Conservation (phyloP, 2,329 filamentous ascomycete genomes). For the Fusarium keratoplasticum region DNA sequence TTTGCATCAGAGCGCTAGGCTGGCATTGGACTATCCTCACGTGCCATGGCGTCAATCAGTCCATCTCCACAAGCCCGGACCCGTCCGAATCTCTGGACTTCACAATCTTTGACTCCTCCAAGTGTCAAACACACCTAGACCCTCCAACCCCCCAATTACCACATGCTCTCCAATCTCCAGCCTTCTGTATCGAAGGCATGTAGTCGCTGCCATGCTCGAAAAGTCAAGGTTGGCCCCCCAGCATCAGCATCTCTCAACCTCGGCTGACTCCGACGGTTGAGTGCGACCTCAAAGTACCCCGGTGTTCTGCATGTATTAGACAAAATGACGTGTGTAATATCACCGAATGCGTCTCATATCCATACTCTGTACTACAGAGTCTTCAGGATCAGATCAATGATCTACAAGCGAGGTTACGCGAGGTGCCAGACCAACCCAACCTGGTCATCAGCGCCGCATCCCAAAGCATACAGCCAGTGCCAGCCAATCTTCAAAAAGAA, state of each 20-base stretch:
- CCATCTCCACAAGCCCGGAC: background rate
- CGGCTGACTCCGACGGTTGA: slow-evolving; percentile 2
- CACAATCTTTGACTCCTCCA: background rate
- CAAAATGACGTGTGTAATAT: slow-evolving; percentile 27
- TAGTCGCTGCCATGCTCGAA: background rate
- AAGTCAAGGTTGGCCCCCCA: background rate
- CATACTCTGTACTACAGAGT: background rate
- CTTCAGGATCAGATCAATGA: background rate
- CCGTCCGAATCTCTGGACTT: background rate
- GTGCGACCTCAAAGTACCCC: slow-evolving; percentile 25
- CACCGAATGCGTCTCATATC: slow-evolving; percentile 24
- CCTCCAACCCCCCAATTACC: background rate
- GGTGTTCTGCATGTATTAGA: slow-evolving; percentile 20
- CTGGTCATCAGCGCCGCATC: background rate
- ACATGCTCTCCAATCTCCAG: background rate
- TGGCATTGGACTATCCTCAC: background rate
- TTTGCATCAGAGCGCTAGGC: background rate
- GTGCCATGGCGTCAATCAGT: background rate
- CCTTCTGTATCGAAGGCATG: background rate
- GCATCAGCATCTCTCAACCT: background rate
- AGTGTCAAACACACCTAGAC: background rate
- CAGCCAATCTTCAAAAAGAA: background rate
- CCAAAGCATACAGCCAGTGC: background rate
- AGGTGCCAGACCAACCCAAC: background rate
- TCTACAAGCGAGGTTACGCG: background rate